Evolutionary conservation across 495 filamentous ascomycete species (phyloP).

Genomic region (Xylaria venustula): DNA sequence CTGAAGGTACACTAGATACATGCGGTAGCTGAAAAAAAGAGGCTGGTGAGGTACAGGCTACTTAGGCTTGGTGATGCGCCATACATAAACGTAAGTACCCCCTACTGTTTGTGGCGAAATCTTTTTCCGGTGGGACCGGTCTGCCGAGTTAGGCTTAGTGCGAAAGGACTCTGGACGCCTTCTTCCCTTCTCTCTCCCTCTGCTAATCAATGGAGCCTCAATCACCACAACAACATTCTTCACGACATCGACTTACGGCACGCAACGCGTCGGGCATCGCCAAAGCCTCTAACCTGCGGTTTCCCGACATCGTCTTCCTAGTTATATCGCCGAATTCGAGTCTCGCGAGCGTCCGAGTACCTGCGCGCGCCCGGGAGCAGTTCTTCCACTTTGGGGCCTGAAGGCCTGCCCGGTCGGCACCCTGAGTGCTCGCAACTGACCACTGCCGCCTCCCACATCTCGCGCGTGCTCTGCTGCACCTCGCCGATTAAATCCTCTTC

Average conservation of each 20-base stretch:
- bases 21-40: neutral
- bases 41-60: neutral
- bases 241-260: slow-evolving; percentile 11
- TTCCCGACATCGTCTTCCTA: slow-evolving; percentile 6
- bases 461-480: slow-evolving; percentile 6
- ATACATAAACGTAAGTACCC: neutral
- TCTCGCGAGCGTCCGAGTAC: slow-evolving; percentile 7
- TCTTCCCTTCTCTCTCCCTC: slow-evolving; percentile 10
- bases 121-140: slow-evolving; percentile 20
- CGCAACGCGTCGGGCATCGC: slow-evolving; percentile 18
- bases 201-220: slow-evolving; percentile 9
- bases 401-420: slow-evolving; percentile 18
- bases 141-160: slow-evolving; percentile 23
- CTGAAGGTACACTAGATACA: neutral
- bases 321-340: slow-evolving; percentile 1
- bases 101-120: slow-evolving; percentile 22
- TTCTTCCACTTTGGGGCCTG: slow-evolving; percentile 30
- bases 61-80: neutral
- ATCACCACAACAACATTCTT: slow-evolving; percentile 15
- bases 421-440: slow-evolving; percentile 5
- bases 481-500: neutral
- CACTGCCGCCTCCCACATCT: neutral
- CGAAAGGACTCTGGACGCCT: slow-evolving; percentile 1
- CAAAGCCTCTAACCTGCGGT: neutral
- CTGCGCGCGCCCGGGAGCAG: slow-evolving; percentile 24